phyloP scores from a whole-genome alignment of 169 alveolate genomes.

The Neospora caninum region DNA sequence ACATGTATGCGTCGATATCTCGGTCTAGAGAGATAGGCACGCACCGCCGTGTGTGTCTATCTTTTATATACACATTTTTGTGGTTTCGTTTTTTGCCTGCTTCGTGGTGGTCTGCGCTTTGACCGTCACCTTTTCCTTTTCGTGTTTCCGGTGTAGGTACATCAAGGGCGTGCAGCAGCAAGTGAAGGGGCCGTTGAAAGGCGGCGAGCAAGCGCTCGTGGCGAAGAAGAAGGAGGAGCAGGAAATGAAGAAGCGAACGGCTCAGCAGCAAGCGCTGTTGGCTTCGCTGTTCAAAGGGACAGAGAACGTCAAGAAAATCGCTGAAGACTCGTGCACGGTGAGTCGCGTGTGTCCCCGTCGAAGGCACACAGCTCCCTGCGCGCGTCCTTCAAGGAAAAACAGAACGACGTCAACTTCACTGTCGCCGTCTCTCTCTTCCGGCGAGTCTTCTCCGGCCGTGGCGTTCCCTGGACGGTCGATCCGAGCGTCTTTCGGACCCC shows the following conservation, averaged over 20 bases:
- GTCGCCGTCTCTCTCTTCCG: neutral
- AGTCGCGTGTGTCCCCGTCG: neutral
- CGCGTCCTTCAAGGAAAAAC: no score
- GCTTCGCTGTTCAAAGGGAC: slow-evolving; percentile 88
- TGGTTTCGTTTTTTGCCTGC: neutral
- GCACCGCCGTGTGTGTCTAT: neutral
- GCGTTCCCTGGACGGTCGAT: no score
- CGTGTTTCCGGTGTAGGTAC: slow-evolving; percentile 41
- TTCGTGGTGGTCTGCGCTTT: neutral
- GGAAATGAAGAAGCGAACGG: slow-evolving; percentile 92
- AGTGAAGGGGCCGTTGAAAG: slow-evolving; percentile 54
- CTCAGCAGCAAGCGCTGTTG: slow-evolving; percentile 93
- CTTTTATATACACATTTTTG: neutral
- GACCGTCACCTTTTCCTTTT: neutral
- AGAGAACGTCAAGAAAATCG: slow-evolving; percentile 77
- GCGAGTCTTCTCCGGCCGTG: no score
- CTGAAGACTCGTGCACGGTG: slow-evolving; percentile 65
- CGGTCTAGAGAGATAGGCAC: no score
- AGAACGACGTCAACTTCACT: neutral
- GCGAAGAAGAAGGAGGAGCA: slow-evolving; percentile 82
- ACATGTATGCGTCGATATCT: no score
- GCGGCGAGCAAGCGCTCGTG: slow-evolving; percentile 14
- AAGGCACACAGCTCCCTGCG: neutral
- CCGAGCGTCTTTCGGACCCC: no score
- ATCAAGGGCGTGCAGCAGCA: slow-evolving; percentile 73